A percentile compares a stretch with the other conserved stretches of the same genome.
phyloP scores from a whole-genome alignment of 768 basidiomycete species.

The Boletus rubroflammeus region DNA sequence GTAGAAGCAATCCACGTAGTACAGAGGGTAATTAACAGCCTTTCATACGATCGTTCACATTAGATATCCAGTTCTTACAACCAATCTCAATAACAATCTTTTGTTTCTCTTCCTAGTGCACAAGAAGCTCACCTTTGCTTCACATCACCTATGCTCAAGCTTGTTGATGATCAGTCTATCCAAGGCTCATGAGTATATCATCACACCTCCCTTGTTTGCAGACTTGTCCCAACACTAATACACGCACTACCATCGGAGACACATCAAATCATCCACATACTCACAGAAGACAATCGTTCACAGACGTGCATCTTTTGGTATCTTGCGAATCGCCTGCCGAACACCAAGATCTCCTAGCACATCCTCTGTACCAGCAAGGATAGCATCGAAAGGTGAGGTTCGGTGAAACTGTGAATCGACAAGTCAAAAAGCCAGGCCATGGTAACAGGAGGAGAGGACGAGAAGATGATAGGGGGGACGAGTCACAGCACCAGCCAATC shows the following conservation, averaged over 20 bases:
- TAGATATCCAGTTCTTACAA: no score
- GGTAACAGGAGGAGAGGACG: neutral
- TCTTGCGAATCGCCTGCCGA: conserved; percentile 66
- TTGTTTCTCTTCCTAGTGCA: no score
- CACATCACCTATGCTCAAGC: no score
- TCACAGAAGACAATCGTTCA: neutral
- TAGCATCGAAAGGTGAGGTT: conserved; percentile 80
- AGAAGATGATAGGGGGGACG: neutral
- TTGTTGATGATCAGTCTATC: no score
- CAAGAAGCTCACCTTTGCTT: no score
- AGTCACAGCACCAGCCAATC: neutral
- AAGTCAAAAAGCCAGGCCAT: neutral
- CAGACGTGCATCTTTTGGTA: conserved; percentile 43
- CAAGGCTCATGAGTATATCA: no score
- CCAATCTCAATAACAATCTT: no score
- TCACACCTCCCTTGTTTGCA: no score
- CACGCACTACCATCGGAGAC: neutral
- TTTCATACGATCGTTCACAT: neutral
- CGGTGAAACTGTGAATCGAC: conserved; percentile 59
- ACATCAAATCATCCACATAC: neutral
- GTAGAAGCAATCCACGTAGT: neutral
- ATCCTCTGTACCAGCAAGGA: conserved; percentile 77
- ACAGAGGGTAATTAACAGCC: neutral
- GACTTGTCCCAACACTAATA: no score
- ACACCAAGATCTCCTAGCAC: conserved; percentile 73